Conservation (phyloP, 371 early-diverging fungal species). For the Catenaria anguillulae region DNA sequence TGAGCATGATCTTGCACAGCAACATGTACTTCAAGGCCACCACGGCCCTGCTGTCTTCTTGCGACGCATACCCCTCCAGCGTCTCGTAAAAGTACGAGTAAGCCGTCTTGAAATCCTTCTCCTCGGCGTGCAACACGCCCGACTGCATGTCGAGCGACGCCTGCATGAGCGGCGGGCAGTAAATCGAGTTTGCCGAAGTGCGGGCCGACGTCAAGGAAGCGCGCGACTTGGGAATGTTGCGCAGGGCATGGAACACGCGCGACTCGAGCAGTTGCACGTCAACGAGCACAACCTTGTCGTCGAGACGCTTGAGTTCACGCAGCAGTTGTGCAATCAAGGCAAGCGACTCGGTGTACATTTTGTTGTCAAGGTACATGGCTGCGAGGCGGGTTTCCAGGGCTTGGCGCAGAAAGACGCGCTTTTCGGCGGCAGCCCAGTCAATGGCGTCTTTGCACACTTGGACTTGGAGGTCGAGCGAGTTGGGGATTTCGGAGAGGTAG, state of each 20-base stretch:
- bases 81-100: constrained; percentile 98
- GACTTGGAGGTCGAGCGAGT: constrained; percentile 75
- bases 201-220: constrained; percentile 94
- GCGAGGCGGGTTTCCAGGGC: constrained; percentile 82
- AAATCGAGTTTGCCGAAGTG: constrained; percentile 92
- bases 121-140: constrained; percentile 93
- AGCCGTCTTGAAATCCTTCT: constrained; percentile 97
- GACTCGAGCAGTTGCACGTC: constrained; percentile 94
- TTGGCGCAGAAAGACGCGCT: constrained; percentile 85
- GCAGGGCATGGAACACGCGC: constrained; percentile 79
- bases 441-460: constrained; percentile 83
- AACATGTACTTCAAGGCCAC: constrained; percentile 90
- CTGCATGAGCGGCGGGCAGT: constrained; percentile 96
- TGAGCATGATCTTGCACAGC: constrained; percentile 94
- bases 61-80: constrained; percentile 77
- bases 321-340: constrained; percentile 65
- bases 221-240: constrained; percentile 86
- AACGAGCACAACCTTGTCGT: constrained; percentile 94
- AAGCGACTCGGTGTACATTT: constrained; percentile 83
- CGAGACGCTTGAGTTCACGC: constrained; percentile 90
- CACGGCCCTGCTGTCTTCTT: constrained; percentile 73
- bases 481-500: constrained; percentile 70
- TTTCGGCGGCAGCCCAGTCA: constrained; percentile 78
- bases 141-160: constrained; percentile 94
- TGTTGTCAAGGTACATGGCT: constrained; percentile 74